Conservation (phyloP, 2,329 filamentous ascomycete genomes). For the Ceratocystis eucalypticola region DNA sequence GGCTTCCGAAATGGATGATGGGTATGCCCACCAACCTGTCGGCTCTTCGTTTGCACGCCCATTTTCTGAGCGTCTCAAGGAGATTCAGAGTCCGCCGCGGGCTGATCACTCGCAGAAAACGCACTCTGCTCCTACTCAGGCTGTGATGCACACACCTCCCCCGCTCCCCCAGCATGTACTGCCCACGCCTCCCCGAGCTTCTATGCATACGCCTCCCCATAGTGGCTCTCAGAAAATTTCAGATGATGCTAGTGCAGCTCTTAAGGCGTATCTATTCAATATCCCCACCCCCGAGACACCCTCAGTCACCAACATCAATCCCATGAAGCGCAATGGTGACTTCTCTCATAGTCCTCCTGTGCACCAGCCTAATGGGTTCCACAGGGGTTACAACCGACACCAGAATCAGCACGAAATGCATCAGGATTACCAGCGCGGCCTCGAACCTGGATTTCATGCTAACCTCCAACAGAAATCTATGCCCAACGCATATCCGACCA, state of each 20-base stretch:
- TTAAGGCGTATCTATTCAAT: conserved; percentile 45
- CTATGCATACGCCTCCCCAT: conserved; percentile 14
- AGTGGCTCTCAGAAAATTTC: conserved; percentile 9
- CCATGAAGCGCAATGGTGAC: conserved; percentile 7
- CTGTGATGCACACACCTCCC: conserved; percentile 10
- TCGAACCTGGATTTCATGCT: conserved; percentile 13
- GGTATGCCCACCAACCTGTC: conserved; percentile 8
- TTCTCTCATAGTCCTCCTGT: neutral
- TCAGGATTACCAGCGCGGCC: neutral
- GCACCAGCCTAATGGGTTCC: conserved; percentile 4
- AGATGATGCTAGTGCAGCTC: conserved; percentile 33
- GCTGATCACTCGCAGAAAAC: neutral
- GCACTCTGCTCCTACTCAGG: neutral
- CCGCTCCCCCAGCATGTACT: conserved; percentile 3
- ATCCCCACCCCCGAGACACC: conserved; percentile 12
- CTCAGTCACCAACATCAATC: neutral
- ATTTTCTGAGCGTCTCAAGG: conserved; percentile 13
- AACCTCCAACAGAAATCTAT: neutral
- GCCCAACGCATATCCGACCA: neutral
- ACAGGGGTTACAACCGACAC: neutral
- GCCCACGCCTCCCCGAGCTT: conserved; percentile 9
- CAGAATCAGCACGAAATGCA: neutral
- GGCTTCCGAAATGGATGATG: conserved; percentile 14
- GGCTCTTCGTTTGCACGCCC: conserved; percentile 14
- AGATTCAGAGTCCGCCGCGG: conserved; percentile 10